phyloP scores from a whole-genome alignment of 23 red algal species.

The Gracilaria caudata region DNA sequence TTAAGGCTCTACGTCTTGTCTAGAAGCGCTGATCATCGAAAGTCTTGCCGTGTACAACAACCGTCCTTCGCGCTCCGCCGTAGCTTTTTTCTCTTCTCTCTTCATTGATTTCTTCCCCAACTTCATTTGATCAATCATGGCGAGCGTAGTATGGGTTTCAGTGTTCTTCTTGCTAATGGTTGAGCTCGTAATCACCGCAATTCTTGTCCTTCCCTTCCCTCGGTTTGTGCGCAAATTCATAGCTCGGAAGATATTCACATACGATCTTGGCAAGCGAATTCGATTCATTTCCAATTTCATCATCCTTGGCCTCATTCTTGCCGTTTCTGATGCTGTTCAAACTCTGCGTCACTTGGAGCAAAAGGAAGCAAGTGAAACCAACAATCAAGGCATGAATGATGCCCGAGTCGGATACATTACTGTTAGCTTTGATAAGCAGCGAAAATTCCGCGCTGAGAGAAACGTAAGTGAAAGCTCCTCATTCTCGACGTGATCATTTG shows the following conservation, averaged over 20 bases:
- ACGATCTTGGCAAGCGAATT: constrained; percentile 66
- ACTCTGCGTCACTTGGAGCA: constrained; percentile 52
- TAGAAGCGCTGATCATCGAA: too few relatives aligned
- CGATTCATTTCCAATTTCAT: constrained; percentile 71
- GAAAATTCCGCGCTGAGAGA: constrained; percentile 78
- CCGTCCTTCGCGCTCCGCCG: too few relatives aligned
- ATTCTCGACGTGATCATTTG: not conserved
- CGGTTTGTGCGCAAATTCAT: constrained; percentile 71
- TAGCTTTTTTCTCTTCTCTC: not conserved
- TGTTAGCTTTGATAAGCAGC: constrained; percentile 64
- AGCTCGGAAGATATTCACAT: constrained; percentile 64
- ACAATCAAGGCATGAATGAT: not conserved
- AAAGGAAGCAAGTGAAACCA: constrained; percentile 23
- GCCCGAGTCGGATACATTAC: constrained; percentile 43
- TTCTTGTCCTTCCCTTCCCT: constrained; percentile 71
- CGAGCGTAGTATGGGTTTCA: constrained; percentile 65
- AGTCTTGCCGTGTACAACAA: too few relatives aligned
- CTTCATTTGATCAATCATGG: constrained; percentile 36
- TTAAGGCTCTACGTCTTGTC: too few relatives aligned
- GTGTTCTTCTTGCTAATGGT: constrained; percentile 76
- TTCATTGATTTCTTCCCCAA: not conserved
- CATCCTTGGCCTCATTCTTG: constrained; percentile 60
- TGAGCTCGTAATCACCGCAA: constrained; percentile 67
- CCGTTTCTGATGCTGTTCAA: constrained; percentile 56
- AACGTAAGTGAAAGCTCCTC: constrained; percentile 29